These are phyloP conservation scores for Teunomyces lycoperdinae DNA, from an alignment of 805 yeast species.

Conservation along the genomic window DNA sequence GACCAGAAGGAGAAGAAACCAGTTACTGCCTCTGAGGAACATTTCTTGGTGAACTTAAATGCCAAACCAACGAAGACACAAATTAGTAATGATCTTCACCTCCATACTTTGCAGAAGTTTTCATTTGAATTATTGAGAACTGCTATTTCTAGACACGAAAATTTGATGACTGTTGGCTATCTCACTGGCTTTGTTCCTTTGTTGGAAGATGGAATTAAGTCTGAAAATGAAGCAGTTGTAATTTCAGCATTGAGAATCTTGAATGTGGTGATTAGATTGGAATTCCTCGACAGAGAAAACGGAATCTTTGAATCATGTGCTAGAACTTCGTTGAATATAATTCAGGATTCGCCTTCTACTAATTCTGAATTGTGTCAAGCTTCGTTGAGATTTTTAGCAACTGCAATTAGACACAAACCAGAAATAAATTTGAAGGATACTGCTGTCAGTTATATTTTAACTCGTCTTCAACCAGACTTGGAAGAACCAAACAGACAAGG, in stretches of 20 bases:
- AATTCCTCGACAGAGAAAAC: slow-evolving; percentile 54
- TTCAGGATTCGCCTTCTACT: slow-evolving; percentile 76
- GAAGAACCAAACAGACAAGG: slow-evolving; percentile 90
- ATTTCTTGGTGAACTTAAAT: slow-evolving; percentile 71
- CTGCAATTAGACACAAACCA: slow-evolving; percentile 66
- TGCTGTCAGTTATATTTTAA: slow-evolving; percentile 70
- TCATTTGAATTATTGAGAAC: slow-evolving; percentile 73
- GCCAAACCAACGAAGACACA: slow-evolving; percentile 55
- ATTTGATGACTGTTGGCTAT: slow-evolving; percentile 56
- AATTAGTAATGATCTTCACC: slow-evolving; percentile 53
- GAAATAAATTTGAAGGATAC: slow-evolving; percentile 64
- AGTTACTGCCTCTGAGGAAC: slow-evolving; percentile 48
- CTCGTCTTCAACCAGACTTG: slow-evolving; percentile 76
- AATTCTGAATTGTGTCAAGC: slow-evolving; percentile 78
- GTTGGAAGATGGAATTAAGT: slow-evolving; percentile 55
- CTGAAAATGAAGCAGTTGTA: slow-evolving; percentile 77
- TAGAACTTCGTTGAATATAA: slow-evolving; percentile 55
- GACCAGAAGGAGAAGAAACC: slow-evolving; percentile 18
- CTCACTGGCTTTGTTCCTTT: slow-evolving; percentile 74
- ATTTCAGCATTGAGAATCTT: slow-evolving; percentile 64
- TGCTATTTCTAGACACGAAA: slow-evolving; percentile 62
- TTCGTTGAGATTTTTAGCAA: slow-evolving; percentile 68
- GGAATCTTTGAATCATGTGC: slow-evolving; percentile 57
- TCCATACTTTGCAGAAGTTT: slow-evolving; percentile 67
- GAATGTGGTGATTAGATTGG: slow-evolving; percentile 56